Conservation (phyloP, 2,329 filamentous ascomycete genomes). For the Ophiostoma tasmaniense region DNA sequence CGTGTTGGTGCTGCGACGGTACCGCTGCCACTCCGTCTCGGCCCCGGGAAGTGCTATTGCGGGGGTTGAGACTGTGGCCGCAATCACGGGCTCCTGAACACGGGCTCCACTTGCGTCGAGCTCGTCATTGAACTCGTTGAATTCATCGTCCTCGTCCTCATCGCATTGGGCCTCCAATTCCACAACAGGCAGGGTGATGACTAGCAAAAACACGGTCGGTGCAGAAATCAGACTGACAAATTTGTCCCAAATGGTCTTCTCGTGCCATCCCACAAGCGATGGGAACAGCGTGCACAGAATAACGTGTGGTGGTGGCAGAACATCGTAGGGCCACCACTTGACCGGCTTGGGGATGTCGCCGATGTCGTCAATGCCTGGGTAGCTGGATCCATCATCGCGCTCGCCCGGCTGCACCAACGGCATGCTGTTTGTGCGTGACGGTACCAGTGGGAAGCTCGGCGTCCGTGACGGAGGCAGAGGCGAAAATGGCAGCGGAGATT, state of each 20-base stretch:
- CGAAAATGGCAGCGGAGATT: slow-evolving; percentile 45
- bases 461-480: slow-evolving; percentile 32
- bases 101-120: not conserved
- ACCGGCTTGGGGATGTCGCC: slow-evolving; percentile 39
- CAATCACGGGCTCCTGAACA: not conserved
- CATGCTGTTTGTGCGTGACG: slow-evolving; percentile 16
- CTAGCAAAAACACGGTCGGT: slow-evolving; percentile 84
- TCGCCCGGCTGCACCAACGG: not conserved
- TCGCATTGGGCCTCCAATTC: slow-evolving; percentile 55
- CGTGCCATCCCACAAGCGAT: slow-evolving; percentile 70
- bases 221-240: slow-evolving; percentile 72
- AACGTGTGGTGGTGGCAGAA: slow-evolving; percentile 63
- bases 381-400: slow-evolving; percentile 30
- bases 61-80: not conserved
- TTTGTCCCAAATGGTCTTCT: slow-evolving; percentile 80
- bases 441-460: slow-evolving; percentile 42
- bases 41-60: slow-evolving; percentile 26
- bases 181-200: slow-evolving; percentile 84
- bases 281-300: slow-evolving; percentile 74
- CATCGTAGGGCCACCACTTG: slow-evolving; percentile 71
- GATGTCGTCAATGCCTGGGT: slow-evolving; percentile 35
- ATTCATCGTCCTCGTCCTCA: slow-evolving; percentile 30
- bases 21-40: slow-evolving; percentile 53
- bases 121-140: not conserved
- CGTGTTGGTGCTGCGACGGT: slow-evolving; percentile 38